Percentiles rank a stretch among this genome's conserved stretches.
Conservation (phyloP, 371 early-diverging fungal genomes). For the Zancudomyces culisetae region DNA sequence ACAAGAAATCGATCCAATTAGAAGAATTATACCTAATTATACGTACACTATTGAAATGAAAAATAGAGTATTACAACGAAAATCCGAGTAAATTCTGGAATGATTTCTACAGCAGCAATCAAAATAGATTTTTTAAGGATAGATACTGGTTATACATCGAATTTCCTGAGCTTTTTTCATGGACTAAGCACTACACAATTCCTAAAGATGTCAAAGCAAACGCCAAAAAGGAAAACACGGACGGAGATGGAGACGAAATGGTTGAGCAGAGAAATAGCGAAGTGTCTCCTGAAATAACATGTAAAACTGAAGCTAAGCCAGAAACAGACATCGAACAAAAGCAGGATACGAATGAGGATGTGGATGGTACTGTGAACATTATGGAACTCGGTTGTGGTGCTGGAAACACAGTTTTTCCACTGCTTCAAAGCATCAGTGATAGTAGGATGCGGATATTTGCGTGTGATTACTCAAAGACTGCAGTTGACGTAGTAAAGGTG, state of each 20-base stretch:
- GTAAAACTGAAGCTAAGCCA: too few species aligned
- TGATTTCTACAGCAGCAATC: slow-evolving; percentile 35
- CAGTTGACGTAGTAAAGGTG: slow-evolving; percentile 36
- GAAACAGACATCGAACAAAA: background rate
- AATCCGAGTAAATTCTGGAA: slow-evolving; percentile 34
- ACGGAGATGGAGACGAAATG: background rate
- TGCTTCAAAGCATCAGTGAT: slow-evolving; percentile 26
- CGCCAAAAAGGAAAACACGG: background rate
- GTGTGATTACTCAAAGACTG: slow-evolving; percentile 37
- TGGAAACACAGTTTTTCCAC: slow-evolving; percentile 45
- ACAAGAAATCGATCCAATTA: background rate
- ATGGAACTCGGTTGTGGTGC: slow-evolving; percentile 64
- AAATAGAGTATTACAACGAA: slow-evolving; percentile 18
- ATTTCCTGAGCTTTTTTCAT: slow-evolving; percentile 46
- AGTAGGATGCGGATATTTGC: slow-evolving; percentile 35
- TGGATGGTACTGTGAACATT: slow-evolving; percentile 11
- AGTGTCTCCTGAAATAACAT: background rate
- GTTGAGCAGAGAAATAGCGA: background rate
- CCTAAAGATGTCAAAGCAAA: background rate
- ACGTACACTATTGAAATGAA: too few species aligned
- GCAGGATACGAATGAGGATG: background rate
- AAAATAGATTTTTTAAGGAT: slow-evolving; percentile 48
- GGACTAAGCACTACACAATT: slow-evolving; percentile 12
- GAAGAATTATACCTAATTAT: too few species aligned
- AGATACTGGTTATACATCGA: slow-evolving; percentile 44